Base-by-base conservation (phyloP, 2,329 filamentous ascomycete genomes). In the Pseudopyrenochaeta lycopersici region DNA sequence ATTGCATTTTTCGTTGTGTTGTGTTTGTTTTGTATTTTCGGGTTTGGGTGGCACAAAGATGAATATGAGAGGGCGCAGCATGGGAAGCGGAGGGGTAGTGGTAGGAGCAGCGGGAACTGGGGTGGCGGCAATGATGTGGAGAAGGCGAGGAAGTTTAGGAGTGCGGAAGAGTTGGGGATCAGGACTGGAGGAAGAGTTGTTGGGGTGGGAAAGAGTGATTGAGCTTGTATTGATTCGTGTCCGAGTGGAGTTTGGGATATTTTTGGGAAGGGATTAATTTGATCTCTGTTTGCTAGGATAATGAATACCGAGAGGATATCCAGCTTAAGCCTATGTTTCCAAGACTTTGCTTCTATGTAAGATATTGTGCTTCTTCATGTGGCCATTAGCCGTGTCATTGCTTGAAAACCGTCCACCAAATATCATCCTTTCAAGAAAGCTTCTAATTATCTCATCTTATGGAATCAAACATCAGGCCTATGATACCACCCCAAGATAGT, bases 131-230 rank as follows among this genome's bases (percentile, higher is more conserved):
- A 32, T 15, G 69, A 70, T 62, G 39, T 69, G 5, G 67, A 69
- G 49, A 60, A 55, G 17, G 63, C 52, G 33, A 64, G 59, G 17
- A 52, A 51, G 23, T 71, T 72, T 43, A 54, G 56, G 60, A 71
- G 62, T 30, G 54, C 65, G 7, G 64, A 71, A 23, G 68, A 72
- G 48, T 42, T 73, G 46, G 68, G 66, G 17, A 39, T 71, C n/a
- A 50, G 60, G 44, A 54, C 58, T 27, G 54, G 61, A 21, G 67
- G 61, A 21, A 70, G 46, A 45, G 65, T 72, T 17, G 65, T 73
- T 7, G 71, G 70, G 12, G 58, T 71, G 23, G 70, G 65, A 40
- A 74, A 74, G 56, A 72, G 64, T 56, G 71, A 74, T 64, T 74
- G 49, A 66, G 27, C 2, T 4, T 2, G 11, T 21, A 21, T 1